Base-by-base conservation (phyloP, 192 early-diverging fungal genomes). In the Gaertneriomyces semiglobifer region DNA sequence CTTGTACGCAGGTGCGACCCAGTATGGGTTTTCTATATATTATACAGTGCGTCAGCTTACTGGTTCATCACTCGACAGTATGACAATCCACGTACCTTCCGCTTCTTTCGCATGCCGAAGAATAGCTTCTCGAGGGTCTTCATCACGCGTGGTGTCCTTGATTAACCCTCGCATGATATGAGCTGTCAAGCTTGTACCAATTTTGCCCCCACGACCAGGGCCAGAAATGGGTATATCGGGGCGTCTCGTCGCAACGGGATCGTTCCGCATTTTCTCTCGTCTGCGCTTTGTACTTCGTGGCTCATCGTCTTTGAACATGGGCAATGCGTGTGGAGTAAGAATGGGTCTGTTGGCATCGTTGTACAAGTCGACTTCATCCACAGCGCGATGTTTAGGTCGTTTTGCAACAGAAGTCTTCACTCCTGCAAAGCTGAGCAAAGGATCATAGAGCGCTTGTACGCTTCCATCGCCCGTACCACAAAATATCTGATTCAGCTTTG, bases 81-180 rank as follows among this genome's bases (percentile, higher is more conserved):
- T 11, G 16, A 39, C 20, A 0, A 63, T 10, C 44, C 20, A 16
- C 43, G 45, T 68, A 77, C 76, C 63, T 65, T 90, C 87, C 0
- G 93, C 91, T 2, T 81, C 78, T 4, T 84, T 77, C 0, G 96
- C 94, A 78, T 92, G 93, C 62, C 84, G 90, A 39, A 98, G 74
- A 66, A 98, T 81, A 4, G 92, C 96, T 54, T 90, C 94, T 53
- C 96, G 78, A 9, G 96, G 96, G 78, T 98, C 96, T 63, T 94
- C 92, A 61, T 93, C 90, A 53, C 88, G 81, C 51, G 74, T 75
- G 10, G 67, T 69, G 53, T 78, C 71, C 65, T 77, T 82, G 39
- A 74, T 72, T 2, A 79, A 11, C 5, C 33, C 52, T 60, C 89
- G 92, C 79, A 98, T 88, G 14, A 95, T 88, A 63, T 92, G 89